Evolutionary conservation across 2,329 filamentous ascomycete species (phyloP), one percentile per base, ranked within the genome.

Genomic region (Aureobasidium lini): DNA sequence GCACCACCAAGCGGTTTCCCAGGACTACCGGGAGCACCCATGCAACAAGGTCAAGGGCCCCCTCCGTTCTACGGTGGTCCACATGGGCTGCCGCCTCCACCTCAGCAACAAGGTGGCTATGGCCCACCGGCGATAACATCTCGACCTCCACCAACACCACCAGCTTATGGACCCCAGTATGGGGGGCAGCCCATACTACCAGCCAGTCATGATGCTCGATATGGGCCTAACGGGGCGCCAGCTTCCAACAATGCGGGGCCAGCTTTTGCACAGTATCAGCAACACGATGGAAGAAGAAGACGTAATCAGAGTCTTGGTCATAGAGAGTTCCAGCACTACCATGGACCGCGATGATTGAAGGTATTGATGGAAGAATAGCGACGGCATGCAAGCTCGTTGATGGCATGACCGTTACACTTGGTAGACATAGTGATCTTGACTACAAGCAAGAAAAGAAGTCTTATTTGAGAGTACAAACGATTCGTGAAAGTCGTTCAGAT

Each of bases 141-240:
- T 16, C 54, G 47, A 23, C 43, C 42, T 62, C 68, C 69, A 31
- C 69, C 67, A 15, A 69, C 67, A 3, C 66, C 68, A 44, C 72
- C 67, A 3, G 63, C 66, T 16, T 60, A 49, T 29, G 50, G 49
- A 11, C 71, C 70, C 7, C 72, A 75, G 59, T 75, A 73, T 53
- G 72, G 72, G 1, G 72, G 72, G 13, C 71, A 72, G 52, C 72
- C 71, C 4, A 74, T 75, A 48, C 66, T 74, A 3, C 72, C 72
- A 3, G 72, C 72, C 1, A 72, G 65, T 49, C 70, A 71, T 64
- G 70, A 59, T 69, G 7, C 70, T 67, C n/a, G 62, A 31, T 59
- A 47, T n/a, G 40, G 42, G 13, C 40, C 57, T 4, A 58, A 50
- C n/a, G 46, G 53, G 3, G 15, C n/a, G 32, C 8, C 60, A 7